Evolutionary conservation across 192 early-diverging fungal genomes (phyloP).

Genomic region (Obelidium mucronatum): DNA sequence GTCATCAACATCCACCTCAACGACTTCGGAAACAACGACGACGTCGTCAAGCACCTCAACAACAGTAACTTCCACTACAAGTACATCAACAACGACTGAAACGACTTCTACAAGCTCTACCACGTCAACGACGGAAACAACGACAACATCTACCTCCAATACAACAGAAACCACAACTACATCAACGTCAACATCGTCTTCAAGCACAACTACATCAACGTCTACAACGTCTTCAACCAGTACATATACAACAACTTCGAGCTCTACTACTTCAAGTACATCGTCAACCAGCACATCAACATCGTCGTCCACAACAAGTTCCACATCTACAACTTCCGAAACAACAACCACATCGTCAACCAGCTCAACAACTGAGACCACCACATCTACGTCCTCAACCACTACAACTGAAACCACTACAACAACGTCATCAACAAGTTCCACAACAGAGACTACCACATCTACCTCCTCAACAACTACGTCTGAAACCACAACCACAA

Average conservation of each 20-base stretch:
- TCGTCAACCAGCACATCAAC: neutral
- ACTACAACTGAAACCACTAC: neutral
- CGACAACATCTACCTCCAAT: neutral
- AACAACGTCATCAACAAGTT: neutral
- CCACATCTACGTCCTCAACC: neutral
- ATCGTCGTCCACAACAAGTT: too few relatives aligned
- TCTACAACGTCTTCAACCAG: neutral
- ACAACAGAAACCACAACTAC: neutral
- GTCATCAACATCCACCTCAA: neutral
- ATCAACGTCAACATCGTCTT: neutral
- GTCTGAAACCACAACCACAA: neutral
- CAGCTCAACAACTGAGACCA: neutral
- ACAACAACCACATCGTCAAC: neutral
- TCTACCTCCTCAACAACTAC: neutral
- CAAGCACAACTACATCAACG: neutral
- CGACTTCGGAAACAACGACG: neutral
- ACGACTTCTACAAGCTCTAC: neutral
- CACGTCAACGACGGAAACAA: neutral
- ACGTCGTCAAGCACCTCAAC: neutral
- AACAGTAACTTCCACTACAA: neutral
- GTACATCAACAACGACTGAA: neutral
- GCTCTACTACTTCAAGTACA: neutral
- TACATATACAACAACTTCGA: neutral
- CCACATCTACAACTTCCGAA: neutral
- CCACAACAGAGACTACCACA: neutral